These are phyloP conservation scores for Withania somnifera DNA, from an alignment of 305 asterid genomes.

Conservation along the genomic window DNA sequence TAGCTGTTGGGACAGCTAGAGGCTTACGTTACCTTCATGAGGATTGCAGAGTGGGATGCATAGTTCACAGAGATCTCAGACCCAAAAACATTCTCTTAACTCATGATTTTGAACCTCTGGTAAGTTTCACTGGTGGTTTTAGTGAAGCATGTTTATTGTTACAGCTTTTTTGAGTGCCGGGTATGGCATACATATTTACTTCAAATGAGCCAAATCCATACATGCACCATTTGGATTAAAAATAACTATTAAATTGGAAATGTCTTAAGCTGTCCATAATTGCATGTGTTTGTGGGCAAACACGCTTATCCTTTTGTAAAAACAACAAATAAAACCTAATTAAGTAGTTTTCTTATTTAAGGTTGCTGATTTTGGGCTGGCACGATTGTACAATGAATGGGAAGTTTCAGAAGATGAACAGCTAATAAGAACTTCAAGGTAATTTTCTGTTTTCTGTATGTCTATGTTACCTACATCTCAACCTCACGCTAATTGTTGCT, in stretches of 20 bases:
- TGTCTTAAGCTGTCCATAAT: neutral
- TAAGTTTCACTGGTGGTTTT: slow-evolving; percentile 10
- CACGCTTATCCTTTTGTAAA: neutral
- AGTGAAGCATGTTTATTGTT: slow-evolving; percentile 1
- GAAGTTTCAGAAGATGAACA: slow-evolving; percentile 35
- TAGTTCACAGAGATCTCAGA: slow-evolving; percentile 63
- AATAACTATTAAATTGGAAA: neutral
- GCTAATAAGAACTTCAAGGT: slow-evolving; percentile 58
- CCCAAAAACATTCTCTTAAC: slow-evolving; percentile 81
- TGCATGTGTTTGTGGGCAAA: neutral
- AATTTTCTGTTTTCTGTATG: slow-evolving; percentile 5
- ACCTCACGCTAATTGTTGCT: neutral
- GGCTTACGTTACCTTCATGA: slow-evolving; percentile 90
- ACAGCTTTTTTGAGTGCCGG: neutral
- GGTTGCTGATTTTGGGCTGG: slow-evolving; percentile 91
- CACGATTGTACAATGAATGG: slow-evolving; percentile 68
- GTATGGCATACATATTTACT: neutral
- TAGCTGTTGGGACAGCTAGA: slow-evolving; percentile 84
- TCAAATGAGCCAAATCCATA: neutral
- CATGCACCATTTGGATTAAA: neutral
- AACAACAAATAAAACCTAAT: neutral
- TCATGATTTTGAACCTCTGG: slow-evolving; percentile 90
- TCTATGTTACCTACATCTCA: neutral
- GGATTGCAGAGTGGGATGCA: slow-evolving; percentile 89
- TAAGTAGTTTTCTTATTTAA: slow-evolving; percentile 12